phyloP scores from a whole-genome alignment of 192 early-diverging fungal genomes.

The Gamsiella multidivaricata region DNA sequence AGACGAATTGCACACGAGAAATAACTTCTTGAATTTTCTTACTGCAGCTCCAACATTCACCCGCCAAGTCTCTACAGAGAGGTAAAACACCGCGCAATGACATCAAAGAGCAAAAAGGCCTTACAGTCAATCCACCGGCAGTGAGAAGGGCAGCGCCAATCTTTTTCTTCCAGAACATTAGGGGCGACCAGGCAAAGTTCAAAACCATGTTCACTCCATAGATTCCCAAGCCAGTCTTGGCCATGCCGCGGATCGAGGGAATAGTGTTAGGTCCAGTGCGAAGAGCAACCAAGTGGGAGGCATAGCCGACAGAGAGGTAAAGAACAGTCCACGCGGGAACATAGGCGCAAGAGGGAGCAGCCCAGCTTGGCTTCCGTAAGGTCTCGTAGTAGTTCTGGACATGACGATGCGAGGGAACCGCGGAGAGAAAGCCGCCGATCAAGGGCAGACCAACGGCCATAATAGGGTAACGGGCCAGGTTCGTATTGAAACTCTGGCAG shows the following conservation, averaged over 20 bases:
- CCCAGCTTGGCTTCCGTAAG: constrained; percentile 33
- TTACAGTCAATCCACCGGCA: constrained; percentile 36
- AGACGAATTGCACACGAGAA: too few species aligned
- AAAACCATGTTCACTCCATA: constrained; percentile 37
- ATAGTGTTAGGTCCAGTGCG: constrained; percentile 39
- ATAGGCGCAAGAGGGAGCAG: constrained; percentile 22
- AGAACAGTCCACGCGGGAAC: constrained; percentile 35
- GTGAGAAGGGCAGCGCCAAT: constrained; percentile 41
- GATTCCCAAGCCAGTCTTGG: constrained; percentile 36
- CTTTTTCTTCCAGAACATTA: constrained; percentile 42
- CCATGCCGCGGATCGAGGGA: constrained; percentile 26
- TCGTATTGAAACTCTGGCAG: constrained; percentile 42
- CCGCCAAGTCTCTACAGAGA: background rate
- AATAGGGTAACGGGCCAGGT: constrained; percentile 45
- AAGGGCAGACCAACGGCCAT: constrained; percentile 42
- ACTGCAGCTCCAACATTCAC: background rate
- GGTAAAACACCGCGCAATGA: background rate
- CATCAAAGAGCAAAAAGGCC: background rate
- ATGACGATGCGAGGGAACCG: constrained; percentile 23
- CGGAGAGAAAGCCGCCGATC: constrained; percentile 48
- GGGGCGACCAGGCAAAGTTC: constrained; percentile 41
- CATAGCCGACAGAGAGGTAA: constrained; percentile 49
- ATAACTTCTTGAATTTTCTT: too few species aligned
- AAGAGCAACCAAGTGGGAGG: constrained; percentile 45
- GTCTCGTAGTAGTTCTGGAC: constrained; percentile 21